phyloP scores from a whole-genome alignment of 306 rosid species.

The Medicago ruthenica region DNA sequence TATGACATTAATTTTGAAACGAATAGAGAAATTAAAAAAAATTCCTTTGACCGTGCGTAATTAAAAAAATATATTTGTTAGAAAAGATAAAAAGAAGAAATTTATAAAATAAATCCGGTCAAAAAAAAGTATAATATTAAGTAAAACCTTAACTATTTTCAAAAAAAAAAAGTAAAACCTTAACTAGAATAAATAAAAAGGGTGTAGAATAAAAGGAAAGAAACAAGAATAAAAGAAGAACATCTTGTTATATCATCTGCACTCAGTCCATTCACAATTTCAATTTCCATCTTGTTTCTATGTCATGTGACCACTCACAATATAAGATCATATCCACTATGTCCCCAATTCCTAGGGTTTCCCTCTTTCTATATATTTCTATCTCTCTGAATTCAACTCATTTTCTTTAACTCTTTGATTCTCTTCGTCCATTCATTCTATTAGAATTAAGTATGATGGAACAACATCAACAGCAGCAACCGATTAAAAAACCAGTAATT shows the following conservation, averaged over 20 bases:
- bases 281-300: too few species aligned
- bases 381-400: not conserved
- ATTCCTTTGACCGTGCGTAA: too few species aligned
- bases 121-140: too few species aligned
- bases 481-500: not conserved
- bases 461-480: not conserved
- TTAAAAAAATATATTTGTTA: too few species aligned
- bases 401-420: not conserved
- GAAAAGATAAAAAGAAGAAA: too few species aligned
- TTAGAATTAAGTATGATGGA: constrained; percentile 30
- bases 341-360: constrained; percentile 69
- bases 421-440: not conserved
- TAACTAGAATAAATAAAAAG: too few species aligned
- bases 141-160: too few species aligned
- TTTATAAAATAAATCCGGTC: too few species aligned
- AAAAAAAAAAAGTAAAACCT: too few species aligned
- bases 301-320: constrained; percentile 48
- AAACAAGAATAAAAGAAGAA: constrained; percentile 26
- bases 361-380: not conserved
- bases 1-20: too few species aligned
- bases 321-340: constrained; percentile 44
- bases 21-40: too few species aligned
- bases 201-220: not conserved
- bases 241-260: constrained; percentile 52
- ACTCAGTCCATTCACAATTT: constrained; percentile 47